These are phyloP conservation scores for Hyphodiscus sp. DNA, from an alignment of 2,329 filamentous ascomycete genomes.

Conservation along the genomic window DNA sequence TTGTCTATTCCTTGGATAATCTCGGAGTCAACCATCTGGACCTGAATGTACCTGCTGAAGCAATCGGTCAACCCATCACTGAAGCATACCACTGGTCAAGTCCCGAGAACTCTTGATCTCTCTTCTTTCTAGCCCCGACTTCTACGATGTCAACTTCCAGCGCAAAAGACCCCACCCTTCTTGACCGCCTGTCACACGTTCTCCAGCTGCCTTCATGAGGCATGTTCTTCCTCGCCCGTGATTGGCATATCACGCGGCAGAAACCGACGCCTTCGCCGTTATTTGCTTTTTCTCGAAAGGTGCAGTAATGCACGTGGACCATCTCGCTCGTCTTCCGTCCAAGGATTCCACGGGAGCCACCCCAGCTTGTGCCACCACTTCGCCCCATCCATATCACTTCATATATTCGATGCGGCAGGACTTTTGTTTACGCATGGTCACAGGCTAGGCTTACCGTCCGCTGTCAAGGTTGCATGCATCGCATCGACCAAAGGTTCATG, in stretches of 20 bases:
- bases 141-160: no score
- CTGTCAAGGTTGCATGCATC: neutral
- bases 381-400: neutral
- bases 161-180: neutral
- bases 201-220: neutral
- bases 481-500: neutral
- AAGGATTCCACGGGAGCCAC: neutral
- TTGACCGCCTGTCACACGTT: neutral
- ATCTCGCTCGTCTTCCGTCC: constrained; percentile 1
- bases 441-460: neutral
- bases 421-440: neutral
- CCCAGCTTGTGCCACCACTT: neutral
- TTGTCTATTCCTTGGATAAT: no score
- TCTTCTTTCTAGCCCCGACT: no score
- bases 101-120: no score
- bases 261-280: neutral
- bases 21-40: no score
- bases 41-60: no score
- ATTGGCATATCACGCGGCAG: neutral
- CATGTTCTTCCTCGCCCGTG: neutral
- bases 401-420: neutral
- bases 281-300: neutral
- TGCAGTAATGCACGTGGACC: neutral
- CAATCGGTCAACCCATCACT: no score
- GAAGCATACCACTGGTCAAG: no score